Evolutionary conservation across 2,329 filamentous ascomycete genomes (phyloP), one percentile per base, ranked within the genome.

Genomic region (Akanthomyces lecanii): DNA sequence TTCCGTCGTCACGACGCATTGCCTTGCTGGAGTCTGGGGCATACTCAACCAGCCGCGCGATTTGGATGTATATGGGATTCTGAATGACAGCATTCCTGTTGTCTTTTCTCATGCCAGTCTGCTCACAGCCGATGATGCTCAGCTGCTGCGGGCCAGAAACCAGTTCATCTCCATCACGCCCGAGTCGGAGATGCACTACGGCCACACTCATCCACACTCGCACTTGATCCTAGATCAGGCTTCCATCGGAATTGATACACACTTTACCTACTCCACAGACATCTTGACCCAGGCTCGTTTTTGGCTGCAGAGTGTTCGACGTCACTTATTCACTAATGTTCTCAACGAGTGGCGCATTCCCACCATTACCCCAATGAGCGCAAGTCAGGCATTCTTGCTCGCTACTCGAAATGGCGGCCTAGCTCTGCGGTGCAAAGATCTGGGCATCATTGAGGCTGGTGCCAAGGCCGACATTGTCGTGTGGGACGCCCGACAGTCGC

Each of bases 151-250:
- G 12, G 64, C 71, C 0, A 77, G 77, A 2, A 81, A 85, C 70
- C 78, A 85, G 57, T 81, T 81, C 71, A 71, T 86, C 48, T 82
- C 82, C 58, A 82, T 82, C 63, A 86, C 84, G 0, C 82, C 83
- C 1, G 85, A 87, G 67, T 83, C 81, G 0, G 84, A 86, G 67
- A 80, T 84, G 76, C 82, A 85, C 69, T 85, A 80, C 70, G 83
- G 84, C n/a, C 81, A 84, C 66, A 74, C 72, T 0, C 81, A 85
- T 63, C 75, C 76, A 1, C 68, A 71, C 44, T 75, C 73, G 21
- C 75, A 80, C 60, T 69, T 75, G 10, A 73, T 80, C 33, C 76
- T 77, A 33, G 82, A 86, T 67, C 82, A 85, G 65, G 77, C 77
- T 1, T 71, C 81, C 1, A 75, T 86, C 0, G 83, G 83, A 3